A percentile compares a stretch with the other conserved stretches of the same genome.
These are phyloP conservation scores for Pythium volutum DNA, from an alignment of 352 stramenopile genomes.

Conservation along the genomic window DNA sequence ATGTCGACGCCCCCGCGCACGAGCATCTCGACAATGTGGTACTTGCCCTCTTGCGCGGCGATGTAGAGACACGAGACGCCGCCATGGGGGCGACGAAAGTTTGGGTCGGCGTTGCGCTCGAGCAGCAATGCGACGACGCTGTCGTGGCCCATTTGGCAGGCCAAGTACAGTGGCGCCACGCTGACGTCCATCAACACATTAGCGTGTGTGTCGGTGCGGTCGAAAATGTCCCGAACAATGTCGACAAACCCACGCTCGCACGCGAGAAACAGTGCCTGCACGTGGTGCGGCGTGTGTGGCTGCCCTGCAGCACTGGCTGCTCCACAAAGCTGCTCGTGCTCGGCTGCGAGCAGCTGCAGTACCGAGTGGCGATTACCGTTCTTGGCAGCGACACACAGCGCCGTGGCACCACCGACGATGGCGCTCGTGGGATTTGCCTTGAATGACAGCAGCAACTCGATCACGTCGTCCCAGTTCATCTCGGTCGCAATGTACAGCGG, in stretches of 20 bases:
- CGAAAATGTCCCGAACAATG: conserved; percentile 66
- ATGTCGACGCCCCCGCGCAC: conserved; percentile 47
- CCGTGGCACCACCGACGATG: conserved; percentile 52
- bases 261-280: conserved; percentile 74
- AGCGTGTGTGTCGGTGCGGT: conserved; percentile 47
- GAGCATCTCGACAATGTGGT: conserved; percentile 53
- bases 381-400: conserved; percentile 74
- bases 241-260: conserved; percentile 67
- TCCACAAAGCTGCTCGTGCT: conserved; percentile 16
- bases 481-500: conserved; percentile 78
- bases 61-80: conserved; percentile 85
- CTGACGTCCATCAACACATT: conserved; percentile 83
- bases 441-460: conserved; percentile 52
- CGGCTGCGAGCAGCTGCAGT: conserved; percentile 46
- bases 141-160: conserved; percentile 80
- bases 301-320: conserved; percentile 6
- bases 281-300: conserved; percentile 29
- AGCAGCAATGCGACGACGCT: conserved; percentile 59
- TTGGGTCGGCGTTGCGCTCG: conserved; percentile 50
- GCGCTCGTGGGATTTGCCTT: conserved; percentile 41
- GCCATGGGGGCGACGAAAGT: conserved; percentile 54
- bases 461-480: conserved; percentile 66
- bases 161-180: conserved; percentile 77
- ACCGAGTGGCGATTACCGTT: conserved; percentile 64
- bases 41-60: conserved; percentile 75